phyloP scores from a whole-genome alignment of 768 basidiomycete species.

The Mycena vulgaris region DNA sequence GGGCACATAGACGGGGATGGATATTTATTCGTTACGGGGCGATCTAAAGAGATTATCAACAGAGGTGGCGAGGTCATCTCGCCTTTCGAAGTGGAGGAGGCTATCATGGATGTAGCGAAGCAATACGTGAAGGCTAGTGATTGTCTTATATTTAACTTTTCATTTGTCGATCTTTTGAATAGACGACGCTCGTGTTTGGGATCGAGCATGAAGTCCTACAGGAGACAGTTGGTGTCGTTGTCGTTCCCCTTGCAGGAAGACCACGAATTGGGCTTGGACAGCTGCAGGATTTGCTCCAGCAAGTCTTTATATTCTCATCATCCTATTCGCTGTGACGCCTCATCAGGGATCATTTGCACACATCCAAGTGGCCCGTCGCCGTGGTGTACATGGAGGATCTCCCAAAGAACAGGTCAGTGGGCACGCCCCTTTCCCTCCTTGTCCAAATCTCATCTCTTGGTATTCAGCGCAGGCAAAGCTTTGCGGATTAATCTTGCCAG shows the following conservation, averaged over 20 bases:
- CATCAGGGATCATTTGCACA: conserved; percentile 58
- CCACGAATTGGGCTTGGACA: conserved; percentile 57
- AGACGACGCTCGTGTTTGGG: conserved; percentile 60
- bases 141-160: neutral
- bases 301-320: conserved; percentile 3
- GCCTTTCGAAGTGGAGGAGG: conserved; percentile 74
- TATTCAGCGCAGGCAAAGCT: conserved; percentile 56
- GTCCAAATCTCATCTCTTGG: too few species aligned
- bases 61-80: conserved; percentile 74
- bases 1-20: conserved; percentile 64
- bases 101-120: conserved; percentile 60
- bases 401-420: conserved; percentile 56
- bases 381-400: conserved; percentile 64
- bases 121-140: conserved; percentile 53
- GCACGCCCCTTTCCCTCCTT: neutral
- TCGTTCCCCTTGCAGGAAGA: conserved; percentile 53
- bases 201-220: conserved; percentile 64
- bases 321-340: neutral
- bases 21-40: conserved; percentile 67
- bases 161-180: neutral
- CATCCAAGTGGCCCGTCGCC: conserved; percentile 64
- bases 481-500: conserved; percentile 59
- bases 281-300: conserved; percentile 59
- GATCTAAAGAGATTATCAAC: conserved; percentile 74
- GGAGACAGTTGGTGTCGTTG: conserved; percentile 62